phyloP scores from a whole-genome alignment of 805 yeast genomes.

The Kazachstania taianensis region DNA sequence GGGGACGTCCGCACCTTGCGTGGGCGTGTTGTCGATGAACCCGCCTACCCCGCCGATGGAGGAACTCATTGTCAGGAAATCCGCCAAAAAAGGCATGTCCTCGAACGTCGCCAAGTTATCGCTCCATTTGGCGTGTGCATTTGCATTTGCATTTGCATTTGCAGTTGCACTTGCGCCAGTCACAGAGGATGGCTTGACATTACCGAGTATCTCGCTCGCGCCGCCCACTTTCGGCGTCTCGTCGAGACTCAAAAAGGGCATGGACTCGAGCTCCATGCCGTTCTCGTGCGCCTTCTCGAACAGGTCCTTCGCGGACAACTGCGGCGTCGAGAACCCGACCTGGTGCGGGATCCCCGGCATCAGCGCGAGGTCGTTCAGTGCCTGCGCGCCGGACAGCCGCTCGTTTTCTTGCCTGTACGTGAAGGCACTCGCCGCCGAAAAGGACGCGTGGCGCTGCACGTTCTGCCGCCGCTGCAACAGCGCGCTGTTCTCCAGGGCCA shows the following conservation, averaged over 20 bases:
- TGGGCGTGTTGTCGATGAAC: conserved; percentile 28
- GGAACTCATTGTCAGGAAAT: conserved; percentile 33
- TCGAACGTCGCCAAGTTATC: conserved; percentile 2
- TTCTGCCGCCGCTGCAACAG: neutral
- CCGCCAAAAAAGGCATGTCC: conserved; percentile 27
- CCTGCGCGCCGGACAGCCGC: conserved; percentile 8
- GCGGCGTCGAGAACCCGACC: conserved; percentile 78
- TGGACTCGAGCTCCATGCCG: conserved; percentile 21
- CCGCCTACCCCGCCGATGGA: conserved; percentile 36
- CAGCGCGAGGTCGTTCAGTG: conserved; percentile 11
- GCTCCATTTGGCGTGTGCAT: neutral
- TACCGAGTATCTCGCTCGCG: neutral
- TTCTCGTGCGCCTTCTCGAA: conserved; percentile 26
- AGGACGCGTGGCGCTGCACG: conserved; percentile 33
- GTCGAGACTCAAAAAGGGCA: conserved; percentile 20
- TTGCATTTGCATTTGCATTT: neutral
- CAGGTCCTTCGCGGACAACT: conserved; percentile 42
- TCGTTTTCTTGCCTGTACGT: conserved; percentile 23
- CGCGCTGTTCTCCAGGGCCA: neutral
- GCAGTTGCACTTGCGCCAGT: neutral
- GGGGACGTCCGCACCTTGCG: too few species aligned
- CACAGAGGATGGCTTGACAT: neutral
- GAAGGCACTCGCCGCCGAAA: conserved; percentile 34
- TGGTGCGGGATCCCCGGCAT: conserved; percentile 42
- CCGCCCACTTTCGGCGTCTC: conserved; percentile 1